phyloP scores from a whole-genome alignment of 192 early-diverging fungal species.

The Powellomyces hirtus region DNA sequence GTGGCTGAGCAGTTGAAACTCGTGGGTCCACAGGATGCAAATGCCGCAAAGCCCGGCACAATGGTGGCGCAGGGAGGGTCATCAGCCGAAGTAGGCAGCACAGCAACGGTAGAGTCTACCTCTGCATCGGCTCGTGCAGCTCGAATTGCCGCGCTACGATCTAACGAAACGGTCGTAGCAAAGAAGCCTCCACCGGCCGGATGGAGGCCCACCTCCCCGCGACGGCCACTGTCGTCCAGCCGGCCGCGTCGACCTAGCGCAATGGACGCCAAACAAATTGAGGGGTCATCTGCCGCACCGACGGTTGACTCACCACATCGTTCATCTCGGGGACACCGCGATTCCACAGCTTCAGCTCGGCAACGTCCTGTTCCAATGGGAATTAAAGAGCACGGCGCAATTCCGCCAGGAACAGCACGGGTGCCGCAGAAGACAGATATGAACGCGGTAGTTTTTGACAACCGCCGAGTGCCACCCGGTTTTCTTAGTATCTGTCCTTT shows the following conservation, averaged over 20 bases:
- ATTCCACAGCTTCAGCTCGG: background rate
- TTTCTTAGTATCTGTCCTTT: constrained; percentile 47
- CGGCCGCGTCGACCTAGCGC: background rate
- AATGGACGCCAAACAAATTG: background rate
- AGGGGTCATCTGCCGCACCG: background rate
- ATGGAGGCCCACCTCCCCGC: constrained; percentile 1
- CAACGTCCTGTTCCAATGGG: background rate
- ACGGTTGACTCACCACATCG: background rate
- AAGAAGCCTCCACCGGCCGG: background rate
- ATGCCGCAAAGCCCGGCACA: background rate
- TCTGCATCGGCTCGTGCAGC: background rate
- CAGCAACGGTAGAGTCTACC: background rate
- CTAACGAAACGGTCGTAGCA: background rate
- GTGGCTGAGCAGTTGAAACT: constrained; percentile 11
- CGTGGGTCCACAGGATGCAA: background rate
- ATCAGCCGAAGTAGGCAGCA: background rate
- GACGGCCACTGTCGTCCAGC: constrained; percentile 9
- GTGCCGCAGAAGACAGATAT: constrained; percentile 24
- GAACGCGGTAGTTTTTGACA: constrained; percentile 2
- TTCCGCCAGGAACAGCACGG: constrained; percentile 29
- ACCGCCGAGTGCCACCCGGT: constrained; percentile 34
- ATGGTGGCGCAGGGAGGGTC: background rate
- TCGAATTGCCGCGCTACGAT: background rate
- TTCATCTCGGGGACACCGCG: background rate
- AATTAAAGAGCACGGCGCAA: constrained; percentile 12